Evolutionary conservation across 306 rosid genomes (phyloP), one percentile per base, ranked within the genome.

Genomic region (Hippophae tibetana): DNA sequence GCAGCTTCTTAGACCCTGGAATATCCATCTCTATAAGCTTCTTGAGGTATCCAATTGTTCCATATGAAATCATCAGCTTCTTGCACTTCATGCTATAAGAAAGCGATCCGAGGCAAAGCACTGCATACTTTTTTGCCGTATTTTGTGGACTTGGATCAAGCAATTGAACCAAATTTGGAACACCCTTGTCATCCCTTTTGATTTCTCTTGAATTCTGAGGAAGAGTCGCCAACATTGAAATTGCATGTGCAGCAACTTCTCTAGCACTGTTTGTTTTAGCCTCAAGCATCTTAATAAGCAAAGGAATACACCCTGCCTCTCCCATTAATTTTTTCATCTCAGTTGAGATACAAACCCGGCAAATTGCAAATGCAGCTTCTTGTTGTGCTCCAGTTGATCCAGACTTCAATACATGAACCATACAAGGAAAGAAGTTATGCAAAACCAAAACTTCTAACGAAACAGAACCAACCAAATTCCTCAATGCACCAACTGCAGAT

Each of bases 21-120:
- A 88, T 76, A 8, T 92, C 99, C 96, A 92, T 92, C 74, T 88
- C 99, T 0, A 65, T 51, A 3, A 92, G 96, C 76, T 92, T 92
- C 86, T 92, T 92, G 64, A 92, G 78, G 70, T 92, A 92, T 66
- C 99, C 99, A 6, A 92, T 85, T 42, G 99, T 95, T 46, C 99
- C 99, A 56, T 92, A 89, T 0, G 99, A 85, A 41, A 84, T 78
- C 95, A 92, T 92, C 80, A 92, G 73, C 74, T 81, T 83, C 88
- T 84, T 88, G 54, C 96, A 86, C 60, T 79, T 85, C 71, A 84
- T 82, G 59, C 96, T 80, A 0, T 87, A 72, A 49, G 85, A 82
- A 46, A 92, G 80, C 13, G 78, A 73, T 41, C 73, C 88, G 3
- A 92, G 90, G 73, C 96, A 86, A 14, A 69, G 78, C 65, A 88